A percentile compares a stretch with the other conserved stretches of the same genome.
These are phyloP conservation scores for Leishmania tropica DNA, from an alignment of 208 protist species.

Conservation along the genomic window DNA sequence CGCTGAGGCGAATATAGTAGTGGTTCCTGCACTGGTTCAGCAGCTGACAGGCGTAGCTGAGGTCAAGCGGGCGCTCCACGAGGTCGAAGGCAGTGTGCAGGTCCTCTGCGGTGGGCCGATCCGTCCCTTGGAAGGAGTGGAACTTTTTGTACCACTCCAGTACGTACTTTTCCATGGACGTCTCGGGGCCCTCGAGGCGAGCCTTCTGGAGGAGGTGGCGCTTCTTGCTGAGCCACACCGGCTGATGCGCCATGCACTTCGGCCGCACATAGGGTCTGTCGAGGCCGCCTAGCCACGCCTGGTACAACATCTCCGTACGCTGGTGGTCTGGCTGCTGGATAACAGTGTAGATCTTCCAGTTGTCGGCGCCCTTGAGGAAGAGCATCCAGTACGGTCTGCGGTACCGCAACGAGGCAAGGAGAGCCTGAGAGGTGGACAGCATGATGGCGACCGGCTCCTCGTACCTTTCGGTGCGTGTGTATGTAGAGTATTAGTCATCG, in stretches of 20 bases:
- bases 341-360: conserved; percentile 93
- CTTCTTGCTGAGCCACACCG: conserved; percentile 90
- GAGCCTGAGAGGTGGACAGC: conserved; percentile 30
- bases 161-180: conserved; percentile 87
- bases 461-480: background rate
- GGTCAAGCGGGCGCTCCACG: conserved; percentile 88
- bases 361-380: conserved; percentile 88
- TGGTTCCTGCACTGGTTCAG: conserved; percentile 87
- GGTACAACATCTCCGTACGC: conserved; percentile 93
- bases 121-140: conserved; percentile 78
- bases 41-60: conserved; percentile 90
- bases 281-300: conserved; percentile 91
- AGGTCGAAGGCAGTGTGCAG: conserved; percentile 91
- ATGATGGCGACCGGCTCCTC: conserved; percentile 19
- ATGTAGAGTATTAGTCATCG: background rate
- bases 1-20: conserved; percentile 75
- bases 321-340: conserved; percentile 92
- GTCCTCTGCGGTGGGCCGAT: conserved; percentile 83
- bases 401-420: conserved; percentile 58
- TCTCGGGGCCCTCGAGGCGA: conserved; percentile 85
- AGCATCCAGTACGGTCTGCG: conserved; percentile 83
- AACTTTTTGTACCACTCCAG: conserved; percentile 88
- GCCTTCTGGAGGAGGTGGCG: conserved; percentile 82
- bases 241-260: conserved; percentile 92
- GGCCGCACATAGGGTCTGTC: conserved; percentile 88